phyloP scores from a whole-genome alignment of 129 eudicot genomes.

The Ambrosia trifida region DNA sequence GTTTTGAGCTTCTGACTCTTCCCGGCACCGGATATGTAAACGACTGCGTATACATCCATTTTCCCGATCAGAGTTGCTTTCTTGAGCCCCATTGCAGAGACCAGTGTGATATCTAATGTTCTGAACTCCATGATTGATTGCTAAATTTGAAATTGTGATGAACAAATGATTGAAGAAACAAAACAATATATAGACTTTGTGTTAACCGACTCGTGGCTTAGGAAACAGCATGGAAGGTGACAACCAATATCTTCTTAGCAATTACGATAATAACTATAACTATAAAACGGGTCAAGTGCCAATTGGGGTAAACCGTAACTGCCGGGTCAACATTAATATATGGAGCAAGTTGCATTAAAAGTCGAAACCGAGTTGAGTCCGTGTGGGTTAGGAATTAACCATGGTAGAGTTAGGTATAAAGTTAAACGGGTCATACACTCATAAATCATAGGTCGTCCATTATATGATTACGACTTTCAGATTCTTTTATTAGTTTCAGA shows the following conservation, averaged over 20 bases:
- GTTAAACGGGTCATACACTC: background rate
- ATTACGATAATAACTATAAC: conserved; percentile 26
- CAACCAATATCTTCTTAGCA: conserved; percentile 16
- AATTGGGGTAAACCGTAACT: background rate
- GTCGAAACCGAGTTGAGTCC: conserved; percentile 30
- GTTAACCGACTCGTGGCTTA: conserved; percentile 16
- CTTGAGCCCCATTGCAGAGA: conserved; percentile 59
- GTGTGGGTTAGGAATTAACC: conserved; percentile 30
- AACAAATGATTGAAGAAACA: background rate
- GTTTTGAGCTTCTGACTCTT: conserved; percentile 43
- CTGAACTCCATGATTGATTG: conserved; percentile 23
- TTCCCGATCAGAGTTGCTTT: conserved; percentile 55
- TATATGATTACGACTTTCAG: background rate
- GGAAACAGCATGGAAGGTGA: conserved; percentile 23
- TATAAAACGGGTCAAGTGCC: conserved; percentile 8
- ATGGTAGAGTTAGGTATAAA: conserved; percentile 25
- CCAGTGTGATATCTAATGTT: conserved; percentile 48
- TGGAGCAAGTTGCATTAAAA: background rate
- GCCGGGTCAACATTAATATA: background rate
- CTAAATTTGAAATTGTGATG: background rate
- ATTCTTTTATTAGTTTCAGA: background rate
- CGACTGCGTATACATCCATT: conserved; percentile 66
- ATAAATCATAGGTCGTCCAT: background rate
- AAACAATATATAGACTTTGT: conserved; percentile 19
- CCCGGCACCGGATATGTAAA: conserved; percentile 51